These are phyloP conservation scores for Boletus huronensis DNA, from an alignment of 768 basidiomycete species.

Conservation along the genomic window DNA sequence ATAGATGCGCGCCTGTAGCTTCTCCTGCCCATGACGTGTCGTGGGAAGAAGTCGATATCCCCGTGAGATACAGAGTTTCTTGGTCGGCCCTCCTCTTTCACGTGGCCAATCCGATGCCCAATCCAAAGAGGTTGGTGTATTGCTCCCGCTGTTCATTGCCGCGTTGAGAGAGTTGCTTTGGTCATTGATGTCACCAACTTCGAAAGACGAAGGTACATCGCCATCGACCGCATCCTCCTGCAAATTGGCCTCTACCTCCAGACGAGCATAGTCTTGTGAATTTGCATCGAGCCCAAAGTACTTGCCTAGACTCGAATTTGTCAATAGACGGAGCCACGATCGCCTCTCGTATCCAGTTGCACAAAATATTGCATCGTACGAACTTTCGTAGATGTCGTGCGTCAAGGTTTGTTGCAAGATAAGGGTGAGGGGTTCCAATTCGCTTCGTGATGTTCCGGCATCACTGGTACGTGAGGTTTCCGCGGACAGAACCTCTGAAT, in stretches of 20 bases:
- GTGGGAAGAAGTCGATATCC: slow-evolving; percentile 41
- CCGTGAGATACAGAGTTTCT: slow-evolving; percentile 35
- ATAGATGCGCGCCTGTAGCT: slow-evolving; percentile 29
- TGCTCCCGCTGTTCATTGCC: slow-evolving; percentile 5
- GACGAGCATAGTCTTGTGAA: slow-evolving; percentile 1
- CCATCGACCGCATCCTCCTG: neutral
- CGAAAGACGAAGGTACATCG: slow-evolving; percentile 3
- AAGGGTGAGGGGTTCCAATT: slow-evolving; percentile 21
- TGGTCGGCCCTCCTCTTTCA: slow-evolving; percentile 6
- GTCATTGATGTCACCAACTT: neutral
- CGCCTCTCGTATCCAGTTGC: slow-evolving; percentile 53
- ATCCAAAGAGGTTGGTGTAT: slow-evolving; percentile 13
- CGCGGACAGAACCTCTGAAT: slow-evolving; percentile 37
- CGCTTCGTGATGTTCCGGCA: neutral
- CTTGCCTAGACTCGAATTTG: slow-evolving; percentile 37
- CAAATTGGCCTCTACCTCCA: slow-evolving; percentile 10
- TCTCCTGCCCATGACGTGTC: neutral
- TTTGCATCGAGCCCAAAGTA: slow-evolving; percentile 33
- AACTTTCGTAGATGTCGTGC: slow-evolving; percentile 27
- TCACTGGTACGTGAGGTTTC: neutral
- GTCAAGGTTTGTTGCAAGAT: slow-evolving; percentile 37
- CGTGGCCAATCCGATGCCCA: slow-evolving; percentile 21
- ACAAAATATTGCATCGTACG: slow-evolving; percentile 48
- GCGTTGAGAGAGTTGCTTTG: neutral
- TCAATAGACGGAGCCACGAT: slow-evolving; percentile 43